Conservation (phyloP, 2,329 filamentous ascomycete genomes). For the Phyllachora maydis region DNA sequence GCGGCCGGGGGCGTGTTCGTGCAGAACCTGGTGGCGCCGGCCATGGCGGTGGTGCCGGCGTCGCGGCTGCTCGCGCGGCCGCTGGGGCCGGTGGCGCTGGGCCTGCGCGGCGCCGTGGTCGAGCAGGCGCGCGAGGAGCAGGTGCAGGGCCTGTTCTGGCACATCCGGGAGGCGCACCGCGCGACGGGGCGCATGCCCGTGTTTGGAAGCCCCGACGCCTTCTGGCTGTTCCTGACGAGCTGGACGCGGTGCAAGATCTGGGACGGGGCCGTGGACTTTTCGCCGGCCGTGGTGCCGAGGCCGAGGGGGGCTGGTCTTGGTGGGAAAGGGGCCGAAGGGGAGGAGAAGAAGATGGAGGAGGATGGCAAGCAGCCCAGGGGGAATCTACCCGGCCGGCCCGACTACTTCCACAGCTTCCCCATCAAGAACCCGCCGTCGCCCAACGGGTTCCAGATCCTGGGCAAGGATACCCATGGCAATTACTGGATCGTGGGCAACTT, state of each 20-base stretch:
- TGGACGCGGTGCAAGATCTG: conserved; percentile 14
- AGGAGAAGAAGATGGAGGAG: neutral
- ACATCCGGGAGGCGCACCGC: conserved; percentile 5
- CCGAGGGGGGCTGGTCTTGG: conserved; percentile 6
- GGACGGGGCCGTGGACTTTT: conserved; percentile 14
- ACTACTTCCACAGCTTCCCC: conserved; percentile 6
- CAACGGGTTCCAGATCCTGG: conserved; percentile 7
- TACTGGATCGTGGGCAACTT: conserved; percentile 8
- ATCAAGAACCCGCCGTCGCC: conserved; percentile 3
- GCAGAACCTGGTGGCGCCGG: conserved; percentile 8
- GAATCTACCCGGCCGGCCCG: conserved; percentile 4
- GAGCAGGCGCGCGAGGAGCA: conserved; percentile 14
- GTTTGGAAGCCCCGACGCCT: conserved; percentile 11
- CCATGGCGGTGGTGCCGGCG: conserved; percentile 7
- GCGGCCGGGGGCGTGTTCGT: conserved; percentile 9
- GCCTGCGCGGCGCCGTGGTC: conserved; percentile 11
- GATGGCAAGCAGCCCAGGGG: neutral
- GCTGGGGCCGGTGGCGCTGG: conserved; percentile 10
- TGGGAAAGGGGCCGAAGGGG: conserved; percentile 5
- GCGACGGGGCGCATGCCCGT: conserved; percentile 6
- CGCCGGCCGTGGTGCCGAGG: conserved; percentile 7
- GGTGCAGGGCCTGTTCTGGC: conserved; percentile 9
- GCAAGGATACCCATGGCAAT: conserved; percentile 7
- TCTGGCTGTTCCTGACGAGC: conserved; percentile 16
- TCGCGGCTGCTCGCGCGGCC: conserved; percentile 5